Evolutionary conservation across 2,329 filamentous ascomycete species (phyloP).

Genomic region (Apiospora phragmitis): DNA sequence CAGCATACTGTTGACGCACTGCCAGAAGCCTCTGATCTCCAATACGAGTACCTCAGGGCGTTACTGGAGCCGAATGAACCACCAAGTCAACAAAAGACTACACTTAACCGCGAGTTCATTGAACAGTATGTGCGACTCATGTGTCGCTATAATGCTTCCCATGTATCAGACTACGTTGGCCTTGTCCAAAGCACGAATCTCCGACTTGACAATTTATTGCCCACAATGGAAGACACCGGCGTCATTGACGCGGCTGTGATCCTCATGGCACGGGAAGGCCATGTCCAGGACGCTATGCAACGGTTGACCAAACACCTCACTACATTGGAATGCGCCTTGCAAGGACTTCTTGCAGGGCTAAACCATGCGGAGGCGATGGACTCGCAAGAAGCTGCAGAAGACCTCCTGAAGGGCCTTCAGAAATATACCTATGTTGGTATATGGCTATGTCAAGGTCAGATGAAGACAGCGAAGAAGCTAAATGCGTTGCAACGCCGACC

Average conservation of each 20-base stretch:
- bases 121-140: conserved; percentile 89
- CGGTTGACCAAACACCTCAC: conserved; percentile 79
- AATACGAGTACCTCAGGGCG: conserved; percentile 75
- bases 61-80: conserved; percentile 65
- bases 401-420: conserved; percentile 75
- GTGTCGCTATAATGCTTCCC: conserved; percentile 79
- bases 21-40: conserved; percentile 59
- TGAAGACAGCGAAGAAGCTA: conserved; percentile 55
- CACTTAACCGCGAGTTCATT: conserved; percentile 60
- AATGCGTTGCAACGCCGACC: conserved; percentile 53
- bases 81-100: conserved; percentile 31
- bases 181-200: conserved; percentile 75
- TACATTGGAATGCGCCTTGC: conserved; percentile 76
- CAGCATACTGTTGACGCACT: conserved; percentile 63
- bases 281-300: conserved; percentile 79
- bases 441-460: conserved; percentile 91
- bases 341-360: conserved; percentile 68
- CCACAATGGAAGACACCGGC: conserved; percentile 84
- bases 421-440: conserved; percentile 93
- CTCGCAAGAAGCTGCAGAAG: conserved; percentile 62
- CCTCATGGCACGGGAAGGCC: conserved; percentile 84
- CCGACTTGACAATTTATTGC: conserved; percentile 76
- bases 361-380: conserved; percentile 53
- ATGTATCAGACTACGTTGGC: conserved; percentile 84
- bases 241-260: conserved; percentile 92